A percentile compares a stretch with the other conserved stretches of the same genome.
Conservation (phyloP, 2,329 filamentous ascomycete genomes). For the Calycina herbarum region DNA sequence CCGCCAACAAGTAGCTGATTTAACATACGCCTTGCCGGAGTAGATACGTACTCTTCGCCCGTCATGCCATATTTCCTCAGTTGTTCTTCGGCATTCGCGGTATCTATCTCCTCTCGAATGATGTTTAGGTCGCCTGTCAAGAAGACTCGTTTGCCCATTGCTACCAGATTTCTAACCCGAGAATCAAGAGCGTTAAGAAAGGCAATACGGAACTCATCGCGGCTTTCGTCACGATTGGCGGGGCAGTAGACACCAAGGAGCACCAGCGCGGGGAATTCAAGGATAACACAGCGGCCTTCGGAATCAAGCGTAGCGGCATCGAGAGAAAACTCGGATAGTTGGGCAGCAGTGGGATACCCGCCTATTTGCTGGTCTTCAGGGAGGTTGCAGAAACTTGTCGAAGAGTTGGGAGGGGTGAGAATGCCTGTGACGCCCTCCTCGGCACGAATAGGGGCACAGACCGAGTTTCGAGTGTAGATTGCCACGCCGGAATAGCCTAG, state of each 20-base stretch:
- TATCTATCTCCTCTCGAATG: constrained; percentile 62
- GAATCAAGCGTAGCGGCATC: constrained; percentile 78
- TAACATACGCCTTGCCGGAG: constrained; percentile 73
- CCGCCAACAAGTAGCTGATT: constrained; percentile 82
- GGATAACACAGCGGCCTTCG: constrained; percentile 85
- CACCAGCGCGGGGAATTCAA: constrained; percentile 95
- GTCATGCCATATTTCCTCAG: constrained; percentile 70
- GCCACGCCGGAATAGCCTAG: constrained; percentile 92
- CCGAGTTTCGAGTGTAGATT: constrained; percentile 87
- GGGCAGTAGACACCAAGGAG: constrained; percentile 91
- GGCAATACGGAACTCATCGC: constrained; percentile 77
- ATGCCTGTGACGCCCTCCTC: constrained; percentile 92
- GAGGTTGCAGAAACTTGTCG: constrained; percentile 71
- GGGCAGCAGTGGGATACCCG: constrained; percentile 74
- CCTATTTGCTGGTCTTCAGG: constrained; percentile 76
- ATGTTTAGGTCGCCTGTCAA: constrained; percentile 90
- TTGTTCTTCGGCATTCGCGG: constrained; percentile 69
- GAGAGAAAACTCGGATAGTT: constrained; percentile 61
- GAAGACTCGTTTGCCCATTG: constrained; percentile 80
- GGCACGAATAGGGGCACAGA: constrained; percentile 81
- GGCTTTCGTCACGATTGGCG: constrained; percentile 79
- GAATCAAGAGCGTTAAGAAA: constrained; percentile 81
- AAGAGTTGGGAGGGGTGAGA: constrained; percentile 70
- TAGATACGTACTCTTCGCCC: constrained; percentile 69
- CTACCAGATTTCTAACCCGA: constrained; percentile 79